Conservation (phyloP, 1,284 basidiomycete genomes). For the Anthracocystis walkeri region DNA sequence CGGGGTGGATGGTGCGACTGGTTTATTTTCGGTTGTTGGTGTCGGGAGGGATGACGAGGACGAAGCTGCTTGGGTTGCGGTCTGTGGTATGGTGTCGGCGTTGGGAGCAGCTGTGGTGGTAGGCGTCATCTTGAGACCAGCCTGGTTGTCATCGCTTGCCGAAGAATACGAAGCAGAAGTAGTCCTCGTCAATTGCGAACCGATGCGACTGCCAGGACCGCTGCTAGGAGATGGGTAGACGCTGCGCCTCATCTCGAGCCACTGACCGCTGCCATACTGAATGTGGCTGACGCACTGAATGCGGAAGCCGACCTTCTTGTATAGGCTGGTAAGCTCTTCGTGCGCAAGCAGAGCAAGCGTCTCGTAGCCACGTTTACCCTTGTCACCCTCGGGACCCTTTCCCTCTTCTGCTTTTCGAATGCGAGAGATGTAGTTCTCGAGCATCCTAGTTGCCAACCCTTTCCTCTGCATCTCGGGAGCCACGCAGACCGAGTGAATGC, state of each 20-base stretch:
- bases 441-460: slow-evolving; percentile 55
- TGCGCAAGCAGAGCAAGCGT: slow-evolving; percentile 61
- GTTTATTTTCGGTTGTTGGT: slow-evolving; percentile 3
- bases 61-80: not conserved
- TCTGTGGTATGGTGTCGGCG: not conserved
- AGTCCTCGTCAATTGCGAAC: slow-evolving; percentile 30
- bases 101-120: not conserved
- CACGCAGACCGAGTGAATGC: slow-evolving; percentile 65
- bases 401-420: slow-evolving; percentile 51
- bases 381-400: slow-evolving; percentile 40
- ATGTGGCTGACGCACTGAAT: slow-evolving; percentile 63
- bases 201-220: slow-evolving; percentile 24
- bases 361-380: slow-evolving; percentile 61
- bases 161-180: slow-evolving; percentile 38
- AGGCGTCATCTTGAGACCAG: slow-evolving; percentile 25
- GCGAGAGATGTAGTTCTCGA: slow-evolving; percentile 56
- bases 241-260: slow-evolving; percentile 66
- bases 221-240: slow-evolving; percentile 42
- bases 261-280: slow-evolving; percentile 55
- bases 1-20: slow-evolving; percentile 1
- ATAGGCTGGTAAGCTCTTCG: slow-evolving; percentile 59
- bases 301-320: slow-evolving; percentile 60
- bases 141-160: slow-evolving; percentile 22
- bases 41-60: slow-evolving; percentile 5
- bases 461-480: slow-evolving; percentile 50